Evolutionary conservation across 1,284 basidiomycete genomes (phyloP), one percentile per base, ranked within the genome.

Genomic region (Inonotus obliquus): DNA sequence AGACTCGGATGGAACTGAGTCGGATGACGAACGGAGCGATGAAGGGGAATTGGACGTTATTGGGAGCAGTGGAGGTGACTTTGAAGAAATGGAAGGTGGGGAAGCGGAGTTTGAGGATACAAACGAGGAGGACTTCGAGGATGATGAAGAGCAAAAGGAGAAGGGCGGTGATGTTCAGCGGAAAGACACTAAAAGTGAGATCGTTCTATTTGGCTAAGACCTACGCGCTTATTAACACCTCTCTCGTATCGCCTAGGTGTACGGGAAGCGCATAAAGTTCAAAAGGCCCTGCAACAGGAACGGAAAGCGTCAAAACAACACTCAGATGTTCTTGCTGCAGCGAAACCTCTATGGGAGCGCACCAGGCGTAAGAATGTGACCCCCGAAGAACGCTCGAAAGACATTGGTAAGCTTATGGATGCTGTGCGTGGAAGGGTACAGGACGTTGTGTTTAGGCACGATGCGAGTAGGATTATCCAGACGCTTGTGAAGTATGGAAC

Each of bases 391-490:
- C 83, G 92, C 32, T 83, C 86, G 67, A 83, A 85, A 66, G 84
- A 92, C 55, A 79, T 95, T 62, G 74, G 79, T 48, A 82, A 84
- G 49, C 79, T 96, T 14, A 91, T 92, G 84, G 74, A 78, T 35
- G 79, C 87, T 51, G 84, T 92, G 27, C 83, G 89, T 25, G 92
- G 92, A 7, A 84, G 86, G 63, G 85, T 94, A 13, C 86, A 86
- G 64, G 93, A 94, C 53, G 86, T 95, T 54, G 88, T 91, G 6
- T 83, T 92, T 70, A 95, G 94, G 72, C 93, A 96, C 71, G 92
- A 95, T 73, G 92, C 92, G 7, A 93, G 91, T 66, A 80, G 93
- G 63, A 91, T 94, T 57, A 82, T 95, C 25, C 93, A 95, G 73
- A 94, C 91, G 0, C 81, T 90, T 14, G 89, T 95, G 54, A 94